Evolutionary conservation across 1,139 yeast genomes (phyloP).

Genomic region (Nakaseomyces uthaithaninus): DNA sequence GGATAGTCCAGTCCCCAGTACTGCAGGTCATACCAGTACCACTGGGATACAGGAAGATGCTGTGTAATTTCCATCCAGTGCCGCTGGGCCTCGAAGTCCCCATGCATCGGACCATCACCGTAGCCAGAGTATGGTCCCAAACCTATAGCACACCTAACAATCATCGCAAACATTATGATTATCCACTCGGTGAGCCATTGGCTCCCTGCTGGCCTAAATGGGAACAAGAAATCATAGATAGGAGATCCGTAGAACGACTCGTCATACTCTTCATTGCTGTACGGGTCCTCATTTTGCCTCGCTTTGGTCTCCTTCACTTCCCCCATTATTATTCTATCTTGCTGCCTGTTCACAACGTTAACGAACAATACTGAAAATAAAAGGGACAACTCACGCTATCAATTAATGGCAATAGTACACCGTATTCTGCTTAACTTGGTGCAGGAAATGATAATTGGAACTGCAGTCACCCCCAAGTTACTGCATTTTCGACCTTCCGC

Average conservation of each 20-base stretch:
- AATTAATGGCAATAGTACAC: too few relatives aligned
- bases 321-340: neutral
- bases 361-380: too few relatives aligned
- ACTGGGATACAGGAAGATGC: slow-evolving; percentile 59
- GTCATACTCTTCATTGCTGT: slow-evolving; percentile 9
- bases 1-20: slow-evolving; percentile 99
- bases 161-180: slow-evolving; percentile 62
- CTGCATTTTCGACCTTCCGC: too few relatives aligned
- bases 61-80: slow-evolving; percentile 95
- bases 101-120: slow-evolving; percentile 66
- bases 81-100: slow-evolving; percentile 96
- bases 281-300: neutral
- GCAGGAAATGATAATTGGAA: too few relatives aligned
- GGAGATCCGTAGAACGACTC: slow-evolving; percentile 43
- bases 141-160: slow-evolving; percentile 79
- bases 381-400: too few relatives aligned
- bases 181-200: slow-evolving; percentile 88
- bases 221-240: slow-evolving; percentile 48
- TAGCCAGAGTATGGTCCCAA: slow-evolving; percentile 80
- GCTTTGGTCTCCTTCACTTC: neutral
- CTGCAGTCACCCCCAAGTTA: too few relatives aligned
- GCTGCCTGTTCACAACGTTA: too few relatives aligned
- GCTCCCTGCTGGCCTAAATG: slow-evolving; percentile 62
- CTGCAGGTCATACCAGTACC: slow-evolving; percentile 85
- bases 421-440: too few relatives aligned